Evolutionary conservation across 352 stramenopile genomes (phyloP).

Genomic region (Pythium utonaiense): DNA sequence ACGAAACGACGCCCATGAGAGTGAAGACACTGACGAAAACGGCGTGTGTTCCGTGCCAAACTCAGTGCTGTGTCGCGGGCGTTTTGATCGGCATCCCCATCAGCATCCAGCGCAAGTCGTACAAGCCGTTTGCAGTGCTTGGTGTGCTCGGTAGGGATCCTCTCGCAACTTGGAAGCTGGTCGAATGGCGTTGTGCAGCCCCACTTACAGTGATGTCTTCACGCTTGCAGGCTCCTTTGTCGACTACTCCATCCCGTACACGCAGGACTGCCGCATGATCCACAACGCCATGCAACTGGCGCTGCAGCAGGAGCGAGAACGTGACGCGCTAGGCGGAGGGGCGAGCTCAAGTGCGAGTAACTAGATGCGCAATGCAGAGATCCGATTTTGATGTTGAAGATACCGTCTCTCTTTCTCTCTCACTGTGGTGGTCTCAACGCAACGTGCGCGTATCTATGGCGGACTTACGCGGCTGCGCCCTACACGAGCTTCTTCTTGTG

Average conservation of each 20-base stretch:
- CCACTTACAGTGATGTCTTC: no score
- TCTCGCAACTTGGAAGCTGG: no score
- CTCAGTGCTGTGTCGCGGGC: slow-evolving; percentile 76
- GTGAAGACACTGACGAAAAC: not conserved
- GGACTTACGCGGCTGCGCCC: not conserved
- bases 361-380: slow-evolving; percentile 1
- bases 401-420: no score
- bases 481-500: slow-evolving; percentile 87
- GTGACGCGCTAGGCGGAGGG: slow-evolving; percentile 21
- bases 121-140: slow-evolving; percentile 72
- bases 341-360: not conserved
- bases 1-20: not conserved
- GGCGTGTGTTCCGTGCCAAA: no score
- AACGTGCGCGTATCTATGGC: no score
- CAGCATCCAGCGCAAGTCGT: slow-evolving; percentile 77
- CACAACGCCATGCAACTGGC: slow-evolving; percentile 74
- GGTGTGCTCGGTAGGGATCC: slow-evolving; percentile 70
- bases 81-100: slow-evolving; percentile 80
- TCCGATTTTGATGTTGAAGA: not conserved
- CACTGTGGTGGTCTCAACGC: no score
- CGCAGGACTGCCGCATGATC: slow-evolving; percentile 72
- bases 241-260: slow-evolving; percentile 85
- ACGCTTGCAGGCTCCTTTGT: slow-evolving; percentile 69
- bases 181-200: no score
- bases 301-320: slow-evolving; percentile 56